Evolutionary conservation across 2,329 filamentous ascomycete genomes (phyloP).

Genomic region (Thelonectria blattea): DNA sequence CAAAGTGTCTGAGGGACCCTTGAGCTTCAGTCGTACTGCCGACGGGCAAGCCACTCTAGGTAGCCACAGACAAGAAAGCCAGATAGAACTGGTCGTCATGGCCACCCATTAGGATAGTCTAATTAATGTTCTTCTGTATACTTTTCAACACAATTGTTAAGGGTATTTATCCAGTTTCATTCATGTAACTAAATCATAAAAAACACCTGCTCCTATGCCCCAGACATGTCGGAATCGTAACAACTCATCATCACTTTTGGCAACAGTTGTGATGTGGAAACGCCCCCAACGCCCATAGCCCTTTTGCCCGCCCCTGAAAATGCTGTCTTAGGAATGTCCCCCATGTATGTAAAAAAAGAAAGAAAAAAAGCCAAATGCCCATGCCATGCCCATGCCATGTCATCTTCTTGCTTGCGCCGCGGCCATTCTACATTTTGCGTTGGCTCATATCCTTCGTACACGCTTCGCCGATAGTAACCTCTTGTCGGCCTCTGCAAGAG

Average conservation of each 20-base stretch:
- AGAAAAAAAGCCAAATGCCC: constrained; percentile 16
- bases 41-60: too few species aligned
- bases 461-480: not conserved
- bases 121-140: not conserved
- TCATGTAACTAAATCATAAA: not conserved
- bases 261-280: not conserved
- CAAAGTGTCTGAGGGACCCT: constrained; percentile 7
- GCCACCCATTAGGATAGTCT: too few species aligned
- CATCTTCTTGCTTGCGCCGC: constrained; percentile 30
- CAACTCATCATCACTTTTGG: not conserved
- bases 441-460: constrained; percentile 15
- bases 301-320: constrained; percentile 18
- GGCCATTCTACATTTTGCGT: constrained; percentile 27
- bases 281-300: constrained; percentile 24
- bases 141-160: not conserved
- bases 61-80: too few species aligned
- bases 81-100: too few species aligned
- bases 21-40: too few species aligned
- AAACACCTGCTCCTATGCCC: not conserved
- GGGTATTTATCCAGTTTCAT: not conserved
- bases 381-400: constrained; percentile 14
- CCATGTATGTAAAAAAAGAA: not conserved
- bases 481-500: not conserved
- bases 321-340: constrained; percentile 11
- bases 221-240: constrained; percentile 4